These are phyloP conservation scores for Brettanomyces anomalus DNA, from an alignment of 805 yeast species.

Conservation along the genomic window DNA sequence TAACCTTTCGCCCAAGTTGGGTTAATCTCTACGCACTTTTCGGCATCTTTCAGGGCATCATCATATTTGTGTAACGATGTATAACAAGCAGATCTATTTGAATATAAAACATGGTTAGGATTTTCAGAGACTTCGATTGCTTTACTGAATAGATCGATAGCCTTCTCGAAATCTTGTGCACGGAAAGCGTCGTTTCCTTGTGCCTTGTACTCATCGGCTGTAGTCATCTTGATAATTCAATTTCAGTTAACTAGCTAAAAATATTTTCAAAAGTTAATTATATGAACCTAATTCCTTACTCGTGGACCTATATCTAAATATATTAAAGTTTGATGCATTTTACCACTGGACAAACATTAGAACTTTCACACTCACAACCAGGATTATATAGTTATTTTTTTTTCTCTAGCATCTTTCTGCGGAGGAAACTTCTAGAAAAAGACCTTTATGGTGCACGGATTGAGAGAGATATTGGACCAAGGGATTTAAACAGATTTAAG, in stretches of 20 bases:
- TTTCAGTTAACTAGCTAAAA: too few species aligned
- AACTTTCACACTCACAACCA: too few species aligned
- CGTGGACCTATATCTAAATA: too few species aligned
- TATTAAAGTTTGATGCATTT: too few species aligned
- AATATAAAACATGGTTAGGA: slow-evolving; percentile 88
- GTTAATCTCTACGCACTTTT: slow-evolving; percentile 71
- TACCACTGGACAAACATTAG: not conserved
- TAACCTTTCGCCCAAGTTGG: slow-evolving; percentile 94
- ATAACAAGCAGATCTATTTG: slow-evolving; percentile 89
- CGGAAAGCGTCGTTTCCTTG: slow-evolving; percentile 91
- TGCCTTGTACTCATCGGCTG: slow-evolving; percentile 75
- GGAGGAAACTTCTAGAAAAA: not conserved
- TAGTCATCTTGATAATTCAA: slow-evolving; percentile 9
- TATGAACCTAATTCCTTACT: too few species aligned
- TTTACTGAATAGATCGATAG: slow-evolving; percentile 71
- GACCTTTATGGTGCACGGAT: not conserved
- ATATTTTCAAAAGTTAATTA: too few species aligned
- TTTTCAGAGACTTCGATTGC: slow-evolving; percentile 74
- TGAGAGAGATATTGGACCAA: too few species aligned
- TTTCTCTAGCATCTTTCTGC: not conserved
- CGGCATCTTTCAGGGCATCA: slow-evolving; percentile 77
- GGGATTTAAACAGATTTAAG: too few species aligned
- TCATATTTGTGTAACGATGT: slow-evolving; percentile 69
- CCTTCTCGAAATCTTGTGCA: slow-evolving; percentile 73
- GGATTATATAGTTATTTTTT: not conserved